Evolutionary conservation across 2,329 filamentous ascomycete genomes (phyloP), one percentile per base, ranked within the genome.

Genomic region (Fusarium sp.): DNA sequence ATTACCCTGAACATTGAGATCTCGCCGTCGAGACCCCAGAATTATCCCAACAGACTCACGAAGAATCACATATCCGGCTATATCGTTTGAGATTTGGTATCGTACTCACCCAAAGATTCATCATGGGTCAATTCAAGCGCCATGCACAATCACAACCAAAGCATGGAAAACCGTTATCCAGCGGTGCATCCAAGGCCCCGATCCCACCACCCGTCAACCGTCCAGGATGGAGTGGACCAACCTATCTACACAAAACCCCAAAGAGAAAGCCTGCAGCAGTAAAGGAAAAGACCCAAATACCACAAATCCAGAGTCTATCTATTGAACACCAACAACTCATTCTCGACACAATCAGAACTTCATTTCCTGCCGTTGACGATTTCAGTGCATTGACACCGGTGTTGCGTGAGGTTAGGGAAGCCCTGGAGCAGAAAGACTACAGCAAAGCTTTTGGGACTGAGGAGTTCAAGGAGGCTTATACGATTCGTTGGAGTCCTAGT

Each of bases 141-240:
- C 25, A 48, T 18, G 58, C 60, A 18, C 60, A 63, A 8, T 63
- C 60, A 2, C 60, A 63, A 7, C 60, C 60, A 49, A 63, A 63
- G 25, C 60, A 63, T 18, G 60, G 58, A 8, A 48, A 49, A 26
- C 58, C 60, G 12, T 6, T 18, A 2, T 16, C 23, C 4, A 63
- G 60, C 34, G 28, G 60, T 14, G 58, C 60, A 44, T 63, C 60
- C 7, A 63, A 62, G 2, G 60, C 60, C 4, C 60, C 60, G 0
- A 37, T 62, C 26, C 26, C 60, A 23, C 60, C 60, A 16, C 60
- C 60, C 31, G 8, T 62, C 6, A 58, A 50, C 8, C 60, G 60
- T 1, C 60, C 60, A 1, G 60, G 60, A 26, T 63, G 60, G 60
- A 62, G 34, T 9, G 60, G 60, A 11, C 60, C 60, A 44, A 42